phyloP scores from a whole-genome alignment of 1,284 basidiomycete species.

The Rhizoctonia solani region DNA sequence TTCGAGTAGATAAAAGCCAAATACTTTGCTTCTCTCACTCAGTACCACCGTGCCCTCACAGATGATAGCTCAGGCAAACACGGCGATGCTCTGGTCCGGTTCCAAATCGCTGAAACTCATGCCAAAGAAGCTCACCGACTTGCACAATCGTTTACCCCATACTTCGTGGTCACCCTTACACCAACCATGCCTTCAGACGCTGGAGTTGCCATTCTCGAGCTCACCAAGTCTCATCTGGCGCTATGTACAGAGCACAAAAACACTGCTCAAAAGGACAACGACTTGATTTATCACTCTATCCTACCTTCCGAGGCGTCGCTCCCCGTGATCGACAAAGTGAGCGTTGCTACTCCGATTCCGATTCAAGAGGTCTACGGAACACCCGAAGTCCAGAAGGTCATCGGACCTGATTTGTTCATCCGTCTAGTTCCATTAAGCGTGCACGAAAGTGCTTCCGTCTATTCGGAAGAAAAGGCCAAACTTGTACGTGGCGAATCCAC shows the following conservation, averaged over 20 bases:
- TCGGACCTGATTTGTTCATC: slow-evolving; percentile 90
- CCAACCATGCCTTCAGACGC: slow-evolving; percentile 90
- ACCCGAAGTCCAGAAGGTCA: slow-evolving; percentile 92
- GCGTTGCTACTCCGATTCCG: slow-evolving; percentile 78
- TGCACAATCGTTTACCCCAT: slow-evolving; percentile 71
- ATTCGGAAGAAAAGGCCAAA: slow-evolving; percentile 99
- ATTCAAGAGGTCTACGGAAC: slow-evolving; percentile 94
- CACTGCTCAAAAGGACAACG: slow-evolving; percentile 88
- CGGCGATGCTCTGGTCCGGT: slow-evolving; percentile 83
- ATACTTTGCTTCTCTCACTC: slow-evolving; percentile 83
- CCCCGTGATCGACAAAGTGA: slow-evolving; percentile 77
- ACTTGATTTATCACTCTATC: slow-evolving; percentile 97
- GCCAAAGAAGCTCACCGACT: slow-evolving; percentile 84
- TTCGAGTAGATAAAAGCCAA: slow-evolving; percentile 79
- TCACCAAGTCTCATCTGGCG: slow-evolving; percentile 81
- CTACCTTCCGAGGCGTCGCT: slow-evolving; percentile 81
- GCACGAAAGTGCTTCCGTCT: slow-evolving; percentile 94
- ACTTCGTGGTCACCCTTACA: slow-evolving; percentile 73
- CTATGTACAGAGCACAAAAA: slow-evolving; percentile 76
- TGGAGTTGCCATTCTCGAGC: slow-evolving; percentile 73
- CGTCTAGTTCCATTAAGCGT: slow-evolving; percentile 91
- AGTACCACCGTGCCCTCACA: slow-evolving; percentile 83
- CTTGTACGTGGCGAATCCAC: slow-evolving; percentile 89
- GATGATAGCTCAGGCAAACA: slow-evolving; percentile 81
- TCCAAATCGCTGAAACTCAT: slow-evolving; percentile 75